These are phyloP conservation scores for Neofusicoccum parvum DNA, from an alignment of 2,329 filamentous ascomycete genomes.

Conservation along the genomic window DNA sequence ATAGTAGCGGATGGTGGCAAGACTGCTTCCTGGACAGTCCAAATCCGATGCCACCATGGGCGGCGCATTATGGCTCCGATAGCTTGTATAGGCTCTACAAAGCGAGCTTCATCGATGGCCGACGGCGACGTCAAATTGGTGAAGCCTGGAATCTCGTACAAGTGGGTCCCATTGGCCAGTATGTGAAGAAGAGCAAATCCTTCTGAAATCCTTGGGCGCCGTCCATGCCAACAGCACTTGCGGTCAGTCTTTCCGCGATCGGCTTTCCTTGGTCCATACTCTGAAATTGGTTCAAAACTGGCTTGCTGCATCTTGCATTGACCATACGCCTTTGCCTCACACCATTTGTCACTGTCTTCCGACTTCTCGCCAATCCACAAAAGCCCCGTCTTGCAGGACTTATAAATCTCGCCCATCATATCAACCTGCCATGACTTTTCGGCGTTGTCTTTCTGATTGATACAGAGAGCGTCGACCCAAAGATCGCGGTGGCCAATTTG, in stretches of 20 bases:
- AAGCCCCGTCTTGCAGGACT: not conserved
- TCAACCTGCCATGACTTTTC: conserved; percentile 1
- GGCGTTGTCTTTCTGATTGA: not conserved
- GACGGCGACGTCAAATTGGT: not conserved
- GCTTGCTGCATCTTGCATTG: not conserved
- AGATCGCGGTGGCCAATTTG: not conserved
- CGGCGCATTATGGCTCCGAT: not conserved
- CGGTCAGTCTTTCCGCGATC: not conserved
- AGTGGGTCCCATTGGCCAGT: not conserved
- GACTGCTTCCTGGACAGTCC: conserved; percentile 1
- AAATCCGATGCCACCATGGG: not conserved
- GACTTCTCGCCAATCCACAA: not conserved
- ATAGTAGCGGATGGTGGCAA: not conserved
- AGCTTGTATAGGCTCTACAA: not conserved
- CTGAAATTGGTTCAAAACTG: too few relatives aligned
- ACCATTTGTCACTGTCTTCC: not conserved
- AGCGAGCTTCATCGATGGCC: not conserved
- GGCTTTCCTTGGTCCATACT: not conserved
- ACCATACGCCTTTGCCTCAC: not conserved
- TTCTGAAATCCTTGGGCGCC: not conserved
- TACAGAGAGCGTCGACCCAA: not conserved
- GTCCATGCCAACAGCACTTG: not conserved
- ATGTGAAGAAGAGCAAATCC: not conserved
- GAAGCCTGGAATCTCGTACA: not conserved
- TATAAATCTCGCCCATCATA: conserved; percentile 3